These are phyloP conservation scores for Gentiana straminea DNA, from an alignment of 257 asterid genomes.

Conservation along the genomic window DNA sequence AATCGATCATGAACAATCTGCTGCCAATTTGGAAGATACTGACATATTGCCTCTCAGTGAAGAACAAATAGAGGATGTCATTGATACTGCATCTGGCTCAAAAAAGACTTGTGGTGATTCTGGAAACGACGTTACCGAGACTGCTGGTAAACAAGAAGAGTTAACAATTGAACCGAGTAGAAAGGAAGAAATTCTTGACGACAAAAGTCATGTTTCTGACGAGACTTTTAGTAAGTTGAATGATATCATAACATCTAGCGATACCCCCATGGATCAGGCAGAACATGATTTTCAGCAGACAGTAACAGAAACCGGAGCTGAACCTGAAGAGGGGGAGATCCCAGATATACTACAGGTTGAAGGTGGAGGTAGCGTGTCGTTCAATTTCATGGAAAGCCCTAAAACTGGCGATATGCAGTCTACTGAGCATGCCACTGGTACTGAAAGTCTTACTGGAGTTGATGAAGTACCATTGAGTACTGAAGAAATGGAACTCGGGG, in stretches of 20 bases:
- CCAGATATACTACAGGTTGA: constrained; percentile 45
- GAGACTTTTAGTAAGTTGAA: constrained; percentile 32
- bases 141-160: constrained; percentile 47
- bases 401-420: constrained; percentile 31
- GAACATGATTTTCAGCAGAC: constrained; percentile 25
- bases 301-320: constrained; percentile 40
- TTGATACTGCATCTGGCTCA: constrained; percentile 24
- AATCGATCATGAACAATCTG: constrained; percentile 29
- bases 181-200: constrained; percentile 36
- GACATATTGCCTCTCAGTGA: constrained; percentile 24
- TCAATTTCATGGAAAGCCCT: constrained; percentile 22
- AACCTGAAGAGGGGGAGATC: constrained; percentile 79
- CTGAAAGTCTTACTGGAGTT: constrained; percentile 30
- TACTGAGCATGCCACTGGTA: constrained; percentile 8
- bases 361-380: constrained; percentile 27
- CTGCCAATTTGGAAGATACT: constrained; percentile 21
- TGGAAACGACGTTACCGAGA: constrained; percentile 37
- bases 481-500: constrained; percentile 42
- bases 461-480: constrained; percentile 24
- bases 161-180: constrained; percentile 21
- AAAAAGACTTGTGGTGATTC: constrained; percentile 32
- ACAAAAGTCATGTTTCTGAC: constrained; percentile 31
- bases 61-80: constrained; percentile 38
- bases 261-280: no score
- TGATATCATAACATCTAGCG: constrained; percentile 24